Evolutionary conservation across 179 eudicot species (phyloP), one percentile per base, ranked within the genome.

Genomic region (Dionaea muscipula): DNA sequence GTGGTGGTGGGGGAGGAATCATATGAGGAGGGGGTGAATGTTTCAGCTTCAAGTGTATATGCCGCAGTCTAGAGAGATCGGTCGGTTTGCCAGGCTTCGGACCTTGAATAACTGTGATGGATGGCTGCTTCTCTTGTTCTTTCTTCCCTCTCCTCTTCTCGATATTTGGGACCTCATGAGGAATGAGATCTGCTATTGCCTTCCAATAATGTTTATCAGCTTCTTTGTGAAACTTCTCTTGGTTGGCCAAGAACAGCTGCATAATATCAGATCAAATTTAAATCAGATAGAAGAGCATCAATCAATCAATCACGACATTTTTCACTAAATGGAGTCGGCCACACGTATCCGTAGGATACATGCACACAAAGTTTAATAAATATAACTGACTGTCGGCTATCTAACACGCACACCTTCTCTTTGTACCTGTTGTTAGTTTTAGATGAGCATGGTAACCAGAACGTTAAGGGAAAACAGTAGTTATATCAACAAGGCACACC

Each of bases 11-110:
- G 31, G 78, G 78, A 20, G 86, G 79, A 10, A 74, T 45, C 95
- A 86, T 83, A 72, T 86, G 95, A 47, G 95, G 79, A 33, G 95
- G 95, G 9, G 95, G 91, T 12, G 75, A 68, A 64, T 83, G 91
- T 75, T 86, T 86, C 56, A 86, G 70, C 71, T 86, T 86, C 65
- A 86, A 68, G 25, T 83, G 62, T 47, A 86, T 65, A 26, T 84
- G 91, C 28, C 95, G 75, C 95, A 86, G 64, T 67, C 95, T 83
- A n/a, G 87, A 67, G 49, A 86, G 80, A 57, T 86, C 95, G 1
- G 95, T 86, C 21, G 95, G 95, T 65, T 86, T 86, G 23, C 95
- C 95, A 8, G 95, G 95, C 60, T 86, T 86, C 12, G 95, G 95
- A 47, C 95, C 95, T 59, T 86, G 95, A 56, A 86, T 55, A 51